Evolutionary conservation across 2,329 filamentous ascomycete species (phyloP), one percentile per base, ranked within the genome.

Genomic region (Penicillium sclerotigenum): DNA sequence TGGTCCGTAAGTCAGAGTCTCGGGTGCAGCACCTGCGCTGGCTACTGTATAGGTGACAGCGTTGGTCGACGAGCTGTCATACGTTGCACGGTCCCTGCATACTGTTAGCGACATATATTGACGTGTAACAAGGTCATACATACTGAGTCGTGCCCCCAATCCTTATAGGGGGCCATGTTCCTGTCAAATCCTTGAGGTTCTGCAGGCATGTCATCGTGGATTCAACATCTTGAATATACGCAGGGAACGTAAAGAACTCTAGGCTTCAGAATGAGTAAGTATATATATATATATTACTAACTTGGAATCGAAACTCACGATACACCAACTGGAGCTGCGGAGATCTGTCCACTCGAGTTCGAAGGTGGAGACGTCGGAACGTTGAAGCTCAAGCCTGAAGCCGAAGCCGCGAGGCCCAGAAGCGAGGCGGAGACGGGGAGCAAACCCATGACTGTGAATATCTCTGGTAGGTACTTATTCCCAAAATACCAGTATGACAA

Each of bases 61-160:
- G 3, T 73, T 75, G 2, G 71, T 71, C 0, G 73, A 77, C 1
- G 68, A 64, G 1, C 80, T 61, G 64, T 83, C 77, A 58, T 80
- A 84, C 2, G 71, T 76, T 1, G 82, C 81, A 5, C 81, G 77
- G 60, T 84, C 82, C 61, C 74, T 77, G 41, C 5, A 11, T 11
- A 29, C 0, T 18, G 1, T 54, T 52, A 42, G 28, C 36, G 24
- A 33, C n/a, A 9, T 26, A 11, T 24, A 26, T 9, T 57, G 18
- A 37, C n/a, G 8, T 13, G 14, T 22, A 22, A 6, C 7, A 29
- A 28, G 20, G 7, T 2, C 13, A 24, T 22, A 54, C 70, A 52
- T 57, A 77, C 73, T 83, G 81, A 0, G 81, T 84, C 0, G 82
- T 84, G 2, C 82, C 82, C n/a, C 82, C 82, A 52, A 84, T 83